Base-by-base conservation (phyloP, 352 stramenopile genomes). In the Phytopythium kandeliae region DNA sequence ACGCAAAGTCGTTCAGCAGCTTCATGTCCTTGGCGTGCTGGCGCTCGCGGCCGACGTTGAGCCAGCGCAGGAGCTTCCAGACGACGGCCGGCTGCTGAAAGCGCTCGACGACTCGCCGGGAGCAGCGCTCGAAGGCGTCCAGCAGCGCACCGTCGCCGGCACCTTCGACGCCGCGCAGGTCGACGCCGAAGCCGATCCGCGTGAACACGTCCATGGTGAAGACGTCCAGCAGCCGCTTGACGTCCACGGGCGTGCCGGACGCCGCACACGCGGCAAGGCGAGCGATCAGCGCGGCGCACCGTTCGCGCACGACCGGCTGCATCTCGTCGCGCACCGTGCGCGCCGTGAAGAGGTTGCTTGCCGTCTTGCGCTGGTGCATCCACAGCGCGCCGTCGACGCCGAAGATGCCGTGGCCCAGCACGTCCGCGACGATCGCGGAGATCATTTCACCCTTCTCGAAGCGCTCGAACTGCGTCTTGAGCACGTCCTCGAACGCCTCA, bases 261-360 rank as follows among this genome's bases (percentile, higher is more conserved):
- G 48, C 54, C 8, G 55, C 43, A 16, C 48, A 51, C 0, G 42
- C 41, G 0, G 52, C 33, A 7, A 90, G 66, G 4, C 63, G 63
- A 24, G 57, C 60, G 4, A 69, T 58, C 15, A 88, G 36, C 19
- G 67, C 16, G 8, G 36, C 56, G 26, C 65, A 72, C 26, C 78
- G 59, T 5, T 85, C 67, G 9, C 62, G 53, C 26, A 89, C 69
- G 8, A 73, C 64, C 10, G 60, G 51, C n/a, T 82, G 59, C 76
- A 90, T 81, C 15, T 57, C 64, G 25, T 79, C 58, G 44, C 59
- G 55, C 53, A 89, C 74, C 66, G 68, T 80, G 30, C 69, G 64
- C 50, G 67, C 70, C 5, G 78, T 88, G 44, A 96, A 96, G 19
- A 97, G 89, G 49, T 96, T 85, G 45, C 85, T 96, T 47, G 85